A percentile compares a stretch with the other conserved stretches of the same genome.
Evolutionary conservation across 495 filamentous ascomycete species (phyloP).

Genomic region (Neurospora discreta): DNA sequence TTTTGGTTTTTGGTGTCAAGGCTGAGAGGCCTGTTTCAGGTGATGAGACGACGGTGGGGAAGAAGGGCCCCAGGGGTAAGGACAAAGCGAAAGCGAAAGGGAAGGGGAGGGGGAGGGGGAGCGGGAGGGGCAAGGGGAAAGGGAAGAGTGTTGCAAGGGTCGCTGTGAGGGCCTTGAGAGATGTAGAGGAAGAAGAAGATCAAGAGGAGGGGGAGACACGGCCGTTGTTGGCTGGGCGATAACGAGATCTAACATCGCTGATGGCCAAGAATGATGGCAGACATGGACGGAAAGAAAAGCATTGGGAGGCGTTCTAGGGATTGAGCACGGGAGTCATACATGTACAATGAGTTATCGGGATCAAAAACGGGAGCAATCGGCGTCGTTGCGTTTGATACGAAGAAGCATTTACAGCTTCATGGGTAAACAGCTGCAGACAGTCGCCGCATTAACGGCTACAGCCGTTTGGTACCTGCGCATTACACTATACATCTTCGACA

Average conservation of each 20-base stretch:
- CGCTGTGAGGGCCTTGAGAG: not conserved
- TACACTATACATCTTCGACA: not conserved
- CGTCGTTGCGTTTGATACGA: too few relatives aligned
- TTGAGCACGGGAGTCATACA: not conserved
- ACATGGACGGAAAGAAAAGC: not conserved
- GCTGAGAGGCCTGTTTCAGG: not conserved
- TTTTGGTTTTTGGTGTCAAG: not conserved
- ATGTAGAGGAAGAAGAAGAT: not conserved
- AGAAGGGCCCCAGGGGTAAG: not conserved
- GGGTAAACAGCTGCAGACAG: not conserved
- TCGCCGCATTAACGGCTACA: not conserved
- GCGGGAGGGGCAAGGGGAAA: not conserved
- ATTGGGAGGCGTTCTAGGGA: not conserved
- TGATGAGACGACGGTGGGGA: not conserved
- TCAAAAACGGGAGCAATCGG: not conserved
- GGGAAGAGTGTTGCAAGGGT: not conserved
- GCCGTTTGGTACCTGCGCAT: not conserved
- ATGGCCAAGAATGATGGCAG: not conserved
- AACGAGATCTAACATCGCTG: not conserved
- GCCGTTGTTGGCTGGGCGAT: not conserved
- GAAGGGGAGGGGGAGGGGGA: too few relatives aligned
- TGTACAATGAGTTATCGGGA: not conserved
- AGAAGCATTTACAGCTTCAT: not conserved
- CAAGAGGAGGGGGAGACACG: not conserved
- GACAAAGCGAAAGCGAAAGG: not conserved